Evolutionary conservation across 176 grass and related monocot genomes (phyloP), one percentile per base, ranked within the genome.

Genomic region (Oryza meridionalis): DNA sequence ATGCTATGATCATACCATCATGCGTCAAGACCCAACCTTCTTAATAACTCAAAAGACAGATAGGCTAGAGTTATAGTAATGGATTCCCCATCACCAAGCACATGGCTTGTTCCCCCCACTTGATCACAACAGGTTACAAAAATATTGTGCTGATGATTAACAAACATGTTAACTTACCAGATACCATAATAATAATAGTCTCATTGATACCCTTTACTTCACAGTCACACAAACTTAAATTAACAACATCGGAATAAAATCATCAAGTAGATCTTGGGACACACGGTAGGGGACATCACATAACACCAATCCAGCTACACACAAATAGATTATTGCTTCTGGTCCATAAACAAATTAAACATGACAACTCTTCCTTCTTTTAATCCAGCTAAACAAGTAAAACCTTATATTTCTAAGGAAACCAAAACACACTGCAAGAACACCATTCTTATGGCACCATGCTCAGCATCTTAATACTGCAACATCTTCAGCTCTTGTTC

Each of bases 161-260:
- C 82, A 74, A 91, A 67, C 19, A 88, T 75, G 79, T 71, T 89
- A 84, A 82, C 82, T 82, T 87, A 74, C 78, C 94, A 94, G 90
- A 89, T 85, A 79, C 77, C 88, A 94, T 89, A 88, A 94, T 94
- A 89, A 91, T 79, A 92, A 87, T 79, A 84, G 82, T 86, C 79
- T 79, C 83, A 79, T 90, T 75, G 75, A 83, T 90, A 70, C 80
- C 75, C 88, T 86, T 88, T 88, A 75, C 85, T 85, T 88, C 85
- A 88, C 85, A 88, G 82, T 82, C 73, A 85, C 85, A 88, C 78
- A 89, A 82, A 78, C 73, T 87, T 83, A 82, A 82, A 91, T 83
- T 87, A 93, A 82, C 88, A 91, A 86, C 88, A 90, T 70, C 69
- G 77, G 83, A 96, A 96, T 96, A 96, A 92, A 88, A 93, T 89